Conservation (phyloP, 129 eudicot species). For the Lactuca sativa region DNA sequence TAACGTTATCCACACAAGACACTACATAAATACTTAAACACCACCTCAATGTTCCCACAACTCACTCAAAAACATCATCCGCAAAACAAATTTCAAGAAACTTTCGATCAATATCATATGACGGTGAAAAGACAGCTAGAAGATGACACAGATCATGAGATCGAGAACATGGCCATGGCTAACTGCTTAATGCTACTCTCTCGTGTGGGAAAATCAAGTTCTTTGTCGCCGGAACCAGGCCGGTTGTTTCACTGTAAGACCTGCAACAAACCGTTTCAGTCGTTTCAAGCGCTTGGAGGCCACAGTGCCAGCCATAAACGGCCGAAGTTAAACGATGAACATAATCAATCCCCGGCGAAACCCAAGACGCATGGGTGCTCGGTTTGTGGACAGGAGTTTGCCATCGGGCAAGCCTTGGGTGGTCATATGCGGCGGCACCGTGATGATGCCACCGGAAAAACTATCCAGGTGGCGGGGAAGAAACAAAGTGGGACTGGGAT, state of each 20-base stretch:
- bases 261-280: constrained; percentile 47
- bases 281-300: constrained; percentile 71
- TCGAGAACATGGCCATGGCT: constrained; percentile 52
- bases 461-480: constrained; percentile 13
- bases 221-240: constrained; percentile 8
- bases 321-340: constrained; percentile 9
- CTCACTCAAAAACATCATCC: background rate
- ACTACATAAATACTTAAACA: background rate
- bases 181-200: constrained; percentile 59
- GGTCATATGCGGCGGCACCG: constrained; percentile 65
- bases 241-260: constrained; percentile 49
- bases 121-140: constrained; percentile 39
- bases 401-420: constrained; percentile 61
- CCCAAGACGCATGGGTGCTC: constrained; percentile 53
- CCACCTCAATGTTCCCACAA: background rate
- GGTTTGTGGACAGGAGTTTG: constrained; percentile 55
- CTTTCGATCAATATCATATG: constrained; percentile 15
- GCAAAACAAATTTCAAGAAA: background rate
- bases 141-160: constrained; percentile 25
- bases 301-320: constrained; percentile 68
- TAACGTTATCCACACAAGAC: background rate
- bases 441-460: constrained; percentile 20
- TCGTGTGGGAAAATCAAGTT: constrained; percentile 29
- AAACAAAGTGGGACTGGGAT: constrained; percentile 10
- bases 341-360: constrained; percentile 19